phyloP scores from a whole-genome alignment of 2,329 filamentous ascomycete genomes.

The Phoma sp. region DNA sequence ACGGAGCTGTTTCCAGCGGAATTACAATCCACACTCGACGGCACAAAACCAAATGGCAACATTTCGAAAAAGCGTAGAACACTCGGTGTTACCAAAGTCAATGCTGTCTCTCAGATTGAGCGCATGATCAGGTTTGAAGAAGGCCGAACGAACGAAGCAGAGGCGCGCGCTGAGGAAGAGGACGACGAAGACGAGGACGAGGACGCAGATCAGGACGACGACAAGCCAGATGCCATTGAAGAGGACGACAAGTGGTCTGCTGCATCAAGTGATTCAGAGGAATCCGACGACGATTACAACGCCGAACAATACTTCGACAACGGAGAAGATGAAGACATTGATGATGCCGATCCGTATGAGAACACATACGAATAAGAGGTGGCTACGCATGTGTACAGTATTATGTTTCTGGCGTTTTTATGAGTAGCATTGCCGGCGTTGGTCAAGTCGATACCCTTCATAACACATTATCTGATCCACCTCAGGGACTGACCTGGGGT shows the following conservation, averaged over 20 bases:
- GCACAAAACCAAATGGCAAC: slow-evolving; percentile 25
- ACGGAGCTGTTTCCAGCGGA: slow-evolving; percentile 65
- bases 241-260: slow-evolving; percentile 60
- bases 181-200: slow-evolving; percentile 55
- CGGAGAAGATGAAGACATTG: slow-evolving; percentile 56
- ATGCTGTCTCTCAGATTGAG: slow-evolving; percentile 39
- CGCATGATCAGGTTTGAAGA: slow-evolving; percentile 54
- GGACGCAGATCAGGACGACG: slow-evolving; percentile 55
- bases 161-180: slow-evolving; percentile 51
- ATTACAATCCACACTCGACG: slow-evolving; percentile 61
- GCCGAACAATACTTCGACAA: slow-evolving; percentile 64
- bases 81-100: slow-evolving; percentile 42
- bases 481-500: neutral
- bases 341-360: slow-evolving; percentile 45
- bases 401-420: slow-evolving; percentile 3
- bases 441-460: slow-evolving; percentile 27
- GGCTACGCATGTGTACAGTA: neutral
- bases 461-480: slow-evolving; percentile 4
- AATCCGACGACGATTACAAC: slow-evolving; percentile 69
- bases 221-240: slow-evolving; percentile 61
- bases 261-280: slow-evolving; percentile 67
- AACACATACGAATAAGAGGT: slow-evolving; percentile 41
- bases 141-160: slow-evolving; percentile 52
- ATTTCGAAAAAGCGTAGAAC: slow-evolving; percentile 41
- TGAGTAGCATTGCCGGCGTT: slow-evolving; percentile 18